Evolutionary conservation across 768 basidiomycete species (phyloP), one percentile per base, ranked within the genome.

Genomic region (Rhizopogon vinicolor): DNA sequence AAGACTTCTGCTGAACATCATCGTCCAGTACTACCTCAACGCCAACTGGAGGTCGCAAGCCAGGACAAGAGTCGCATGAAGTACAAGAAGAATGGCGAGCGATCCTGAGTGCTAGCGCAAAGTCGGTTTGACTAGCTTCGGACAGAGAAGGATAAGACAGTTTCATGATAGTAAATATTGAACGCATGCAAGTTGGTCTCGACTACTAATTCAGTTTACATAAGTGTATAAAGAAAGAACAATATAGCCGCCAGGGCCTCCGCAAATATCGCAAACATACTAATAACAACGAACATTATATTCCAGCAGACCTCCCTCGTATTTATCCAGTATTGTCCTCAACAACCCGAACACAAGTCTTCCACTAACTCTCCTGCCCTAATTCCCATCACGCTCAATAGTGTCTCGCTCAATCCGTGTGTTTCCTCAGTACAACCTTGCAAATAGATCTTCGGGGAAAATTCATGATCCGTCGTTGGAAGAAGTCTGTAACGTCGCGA

Each of bases 41-140:
- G 54, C 75, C 76, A 13, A 73, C 70, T 29, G 83, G 78, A 29
- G 93, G 92, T 51, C 78, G 84, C 25, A 95, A 77, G 18, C 88
- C 86, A n/a, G 67, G 52, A 64, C 93, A 95, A n/a, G 75, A 65
- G 13, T 71, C 65, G 63, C 93, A 96, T 41, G 67, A 63, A 2
- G 80, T 71, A 65, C 93, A 96, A 0, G 78, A 74, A 3, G 88
- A 82, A 71, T 93, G 92, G 14, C 93, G 82, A 5, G 93, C 89
- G 54, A 93, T 87, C 74, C 92, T 94, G 60, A 91, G 77, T 13
- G 84, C 72, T 2, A 85, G 68, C 9, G 80, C 77, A 37, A 75
- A 68, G 51, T 80, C 66, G 18, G 75, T 76, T 50, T 87, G 78
- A 14, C 72, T 70, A 57, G 77, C 67, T 48, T 76, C 70, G 62